Evolutionary conservation across 805 yeast species (phyloP).

Genomic region (Komagataella populi): DNA sequence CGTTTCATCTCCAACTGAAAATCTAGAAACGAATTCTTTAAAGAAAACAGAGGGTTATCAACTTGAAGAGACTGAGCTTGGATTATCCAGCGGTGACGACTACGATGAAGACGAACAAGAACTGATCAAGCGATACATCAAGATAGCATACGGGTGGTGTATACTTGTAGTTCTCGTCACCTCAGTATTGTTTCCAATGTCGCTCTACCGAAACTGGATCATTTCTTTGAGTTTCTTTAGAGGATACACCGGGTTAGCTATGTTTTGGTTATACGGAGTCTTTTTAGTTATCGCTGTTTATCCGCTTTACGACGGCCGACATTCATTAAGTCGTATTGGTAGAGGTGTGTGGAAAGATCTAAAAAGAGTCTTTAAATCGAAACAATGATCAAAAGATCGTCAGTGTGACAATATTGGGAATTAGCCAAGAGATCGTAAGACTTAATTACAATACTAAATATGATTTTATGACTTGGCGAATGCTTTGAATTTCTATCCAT

Average conservation of each 20-base stretch:
- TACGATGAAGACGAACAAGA: slow-evolving; percentile 2
- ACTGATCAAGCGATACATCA: slow-evolving; percentile 9
- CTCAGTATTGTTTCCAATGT: slow-evolving; percentile 25
- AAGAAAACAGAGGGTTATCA: slow-evolving; percentile 4
- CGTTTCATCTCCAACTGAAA: slow-evolving; percentile 15
- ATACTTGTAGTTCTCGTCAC: slow-evolving; percentile 16
- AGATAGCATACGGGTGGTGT: slow-evolving; percentile 15
- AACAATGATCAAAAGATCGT: neutral
- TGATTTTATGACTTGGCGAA: too few relatives aligned
- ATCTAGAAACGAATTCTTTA: slow-evolving; percentile 16
- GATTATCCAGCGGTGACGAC: neutral
- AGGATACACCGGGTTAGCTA: slow-evolving; percentile 17
- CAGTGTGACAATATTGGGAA: neutral
- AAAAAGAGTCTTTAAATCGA: neutral
- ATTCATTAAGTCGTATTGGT: slow-evolving; percentile 7
- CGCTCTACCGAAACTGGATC: slow-evolving; percentile 21
- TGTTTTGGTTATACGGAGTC: slow-evolving; percentile 20
- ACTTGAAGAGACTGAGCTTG: slow-evolving; percentile 2
- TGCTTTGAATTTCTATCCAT: too few relatives aligned
- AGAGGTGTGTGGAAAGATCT: neutral
- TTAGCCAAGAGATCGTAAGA: too few relatives aligned
- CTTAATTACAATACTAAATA: too few relatives aligned
- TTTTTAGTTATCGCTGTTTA: slow-evolving; percentile 19
- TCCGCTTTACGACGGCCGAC: slow-evolving; percentile 23
- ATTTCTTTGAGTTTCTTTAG: slow-evolving; percentile 17